These are phyloP conservation scores for Athelia sp. DNA, from an alignment of 1,284 basidiomycete species.

Conservation along the genomic window DNA sequence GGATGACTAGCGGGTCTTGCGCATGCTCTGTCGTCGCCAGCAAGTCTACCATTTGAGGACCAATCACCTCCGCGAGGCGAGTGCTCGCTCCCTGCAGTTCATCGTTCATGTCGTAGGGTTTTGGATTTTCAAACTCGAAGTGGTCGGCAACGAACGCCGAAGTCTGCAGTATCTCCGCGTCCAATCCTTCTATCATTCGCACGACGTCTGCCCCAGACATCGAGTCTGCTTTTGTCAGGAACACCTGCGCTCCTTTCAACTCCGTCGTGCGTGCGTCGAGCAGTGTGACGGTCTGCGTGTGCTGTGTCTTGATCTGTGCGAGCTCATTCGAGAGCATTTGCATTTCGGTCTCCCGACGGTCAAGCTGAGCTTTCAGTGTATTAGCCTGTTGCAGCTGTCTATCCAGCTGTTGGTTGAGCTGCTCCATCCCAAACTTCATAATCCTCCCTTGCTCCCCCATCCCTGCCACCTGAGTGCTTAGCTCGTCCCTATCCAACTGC, in stretches of 20 bases:
- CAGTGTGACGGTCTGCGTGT: constrained; percentile 9
- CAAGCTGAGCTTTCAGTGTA: background rate
- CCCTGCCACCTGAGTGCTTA: background rate
- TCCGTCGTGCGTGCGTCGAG: constrained; percentile 27
- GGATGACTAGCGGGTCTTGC: constrained; percentile 26
- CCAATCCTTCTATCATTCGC: constrained; percentile 25
- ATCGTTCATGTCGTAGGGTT: background rate
- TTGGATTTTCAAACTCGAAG: constrained; percentile 14
- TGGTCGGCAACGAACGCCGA: constrained; percentile 29
- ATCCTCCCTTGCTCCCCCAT: background rate
- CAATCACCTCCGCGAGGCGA: constrained; percentile 8
- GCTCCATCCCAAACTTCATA: background rate
- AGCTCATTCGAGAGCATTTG: background rate
- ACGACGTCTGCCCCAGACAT: constrained; percentile 27
- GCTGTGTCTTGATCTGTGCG: background rate
- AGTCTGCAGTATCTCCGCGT: constrained; percentile 28
- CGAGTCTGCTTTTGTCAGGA: constrained; percentile 23
- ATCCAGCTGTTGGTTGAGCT: background rate
- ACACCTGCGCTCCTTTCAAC: constrained; percentile 30
- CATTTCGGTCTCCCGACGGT: background rate
- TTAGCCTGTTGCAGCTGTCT: background rate
- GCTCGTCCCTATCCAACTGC: background rate
- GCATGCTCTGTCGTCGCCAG: constrained; percentile 21
- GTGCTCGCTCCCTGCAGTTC: background rate
- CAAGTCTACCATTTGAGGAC: constrained; percentile 19